Conservation (phyloP, 768 basidiomycete genomes). For the Lyophyllum atratum region DNA sequence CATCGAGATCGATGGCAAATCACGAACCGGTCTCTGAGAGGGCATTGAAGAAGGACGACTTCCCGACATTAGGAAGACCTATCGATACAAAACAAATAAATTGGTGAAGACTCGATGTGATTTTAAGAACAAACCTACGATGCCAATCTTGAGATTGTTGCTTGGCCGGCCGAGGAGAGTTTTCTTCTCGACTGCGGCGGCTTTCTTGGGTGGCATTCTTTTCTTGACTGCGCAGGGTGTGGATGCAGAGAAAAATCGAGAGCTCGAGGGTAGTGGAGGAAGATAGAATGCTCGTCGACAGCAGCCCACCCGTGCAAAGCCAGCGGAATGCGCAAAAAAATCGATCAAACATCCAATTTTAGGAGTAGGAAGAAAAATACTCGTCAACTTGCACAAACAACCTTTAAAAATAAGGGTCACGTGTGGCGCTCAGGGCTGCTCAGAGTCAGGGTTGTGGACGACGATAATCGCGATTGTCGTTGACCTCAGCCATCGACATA, state of each 20-base stretch:
- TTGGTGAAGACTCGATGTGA: slow-evolving; percentile 20
- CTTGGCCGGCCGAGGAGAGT: slow-evolving; percentile 84
- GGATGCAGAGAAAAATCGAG: slow-evolving; percentile 38
- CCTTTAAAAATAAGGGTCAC: slow-evolving; percentile 6
- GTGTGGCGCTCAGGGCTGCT: neutral
- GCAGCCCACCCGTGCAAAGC: slow-evolving; percentile 14
- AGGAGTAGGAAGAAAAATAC: slow-evolving; percentile 13
- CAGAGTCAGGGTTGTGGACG: neutral
- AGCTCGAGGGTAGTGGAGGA: slow-evolving; percentile 1
- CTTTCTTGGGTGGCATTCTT: slow-evolving; percentile 94
- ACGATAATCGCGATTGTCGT: no score
- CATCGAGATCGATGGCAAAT: slow-evolving; percentile 10
- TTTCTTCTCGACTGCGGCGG: slow-evolving; percentile 77
- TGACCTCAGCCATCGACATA: no score
- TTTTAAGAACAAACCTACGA: slow-evolving; percentile 77
- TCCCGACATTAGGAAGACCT: slow-evolving; percentile 97
- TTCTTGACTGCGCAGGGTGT: slow-evolving; percentile 44
- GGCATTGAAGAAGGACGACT: slow-evolving; percentile 98
- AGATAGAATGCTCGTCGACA: slow-evolving; percentile 12
- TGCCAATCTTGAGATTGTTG: slow-evolving; percentile 98
- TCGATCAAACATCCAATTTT: slow-evolving; percentile 26
- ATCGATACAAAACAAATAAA: slow-evolving; percentile 10
- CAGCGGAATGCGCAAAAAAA: slow-evolving; percentile 18
- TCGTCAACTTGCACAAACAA: slow-evolving; percentile 18
- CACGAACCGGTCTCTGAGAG: slow-evolving; percentile 84